Percentiles rank a stretch among this genome's conserved stretches.
Evolutionary conservation across 2,329 filamentous ascomycete genomes (phyloP).

Genomic region (Colletotrichum melonis): DNA sequence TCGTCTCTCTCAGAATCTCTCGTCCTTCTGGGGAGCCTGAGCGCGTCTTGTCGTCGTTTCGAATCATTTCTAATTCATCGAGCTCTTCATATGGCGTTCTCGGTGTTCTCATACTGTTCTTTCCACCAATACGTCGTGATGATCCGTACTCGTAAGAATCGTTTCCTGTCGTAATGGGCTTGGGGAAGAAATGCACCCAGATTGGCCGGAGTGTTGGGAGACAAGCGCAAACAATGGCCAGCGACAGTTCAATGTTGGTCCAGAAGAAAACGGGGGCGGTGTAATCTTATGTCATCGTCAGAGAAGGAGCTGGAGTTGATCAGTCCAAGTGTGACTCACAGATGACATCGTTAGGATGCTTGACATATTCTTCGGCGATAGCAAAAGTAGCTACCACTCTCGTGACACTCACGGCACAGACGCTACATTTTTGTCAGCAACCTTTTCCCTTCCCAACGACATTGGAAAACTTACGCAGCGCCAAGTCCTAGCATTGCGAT

Average conservation of each 20-base stretch:
- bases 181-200: constrained; percentile 37
- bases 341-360: constrained; percentile 40
- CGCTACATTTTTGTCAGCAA: constrained; percentile 2
- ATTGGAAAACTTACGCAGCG: constrained; percentile 35
- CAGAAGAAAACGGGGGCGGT: constrained; percentile 46
- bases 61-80: constrained; percentile 28
- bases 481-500: constrained; percentile 42
- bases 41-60: background rate
- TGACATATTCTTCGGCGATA: constrained; percentile 37
- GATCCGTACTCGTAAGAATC: constrained; percentile 26
- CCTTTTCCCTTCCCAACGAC: background rate
- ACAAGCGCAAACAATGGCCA: constrained; percentile 52
- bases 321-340: constrained; percentile 34
- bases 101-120: constrained; percentile 9
- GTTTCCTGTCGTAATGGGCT: background rate
- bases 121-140: constrained; percentile 12
- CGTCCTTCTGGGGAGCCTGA: background rate
- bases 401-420: constrained; percentile 32
- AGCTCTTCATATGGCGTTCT: constrained; percentile 26
- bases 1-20: constrained; percentile 22
- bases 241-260: constrained; percentile 53
- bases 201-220: constrained; percentile 50
- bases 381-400: constrained; percentile 39
- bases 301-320: background rate
- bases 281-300: constrained; percentile 35